These are phyloP conservation scores for Phytopythium ostracodes DNA, from an alignment of 352 stramenopile species.

Conservation along the genomic window DNA sequence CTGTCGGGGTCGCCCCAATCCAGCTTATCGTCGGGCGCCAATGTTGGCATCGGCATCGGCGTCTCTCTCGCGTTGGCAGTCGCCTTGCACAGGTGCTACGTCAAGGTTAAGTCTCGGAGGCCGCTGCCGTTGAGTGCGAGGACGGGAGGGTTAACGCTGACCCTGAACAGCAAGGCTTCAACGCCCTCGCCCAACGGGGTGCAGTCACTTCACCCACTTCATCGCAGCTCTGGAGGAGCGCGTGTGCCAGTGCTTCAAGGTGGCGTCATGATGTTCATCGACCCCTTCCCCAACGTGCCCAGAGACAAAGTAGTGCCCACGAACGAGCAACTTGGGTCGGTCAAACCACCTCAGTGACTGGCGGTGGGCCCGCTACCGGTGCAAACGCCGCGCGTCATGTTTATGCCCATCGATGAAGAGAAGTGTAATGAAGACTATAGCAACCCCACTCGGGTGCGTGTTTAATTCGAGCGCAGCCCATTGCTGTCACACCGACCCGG, in stretches of 20 bases:
- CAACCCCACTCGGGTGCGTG: too few species aligned
- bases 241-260: constrained; percentile 1
- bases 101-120: neutral
- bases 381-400: too few species aligned
- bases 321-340: neutral
- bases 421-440: too few species aligned
- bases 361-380: too few species aligned
- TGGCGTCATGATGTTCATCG: neutral
- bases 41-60: neutral
- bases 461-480: too few species aligned
- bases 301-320: neutral
- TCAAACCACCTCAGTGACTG: neutral
- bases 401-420: too few species aligned
- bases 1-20: neutral
- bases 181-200: neutral
- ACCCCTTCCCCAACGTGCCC: neutral
- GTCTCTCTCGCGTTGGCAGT: neutral
- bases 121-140: neutral
- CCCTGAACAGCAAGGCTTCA: neutral
- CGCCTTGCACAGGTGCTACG: neutral
- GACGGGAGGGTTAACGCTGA: neutral
- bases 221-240: neutral
- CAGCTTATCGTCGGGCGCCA: neutral
- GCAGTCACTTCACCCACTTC: neutral
- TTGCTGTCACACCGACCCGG: too few species aligned